Evolutionary conservation across 2,329 filamentous ascomycete genomes (phyloP).

Genomic region (Neopestalotiopsis sp.): DNA sequence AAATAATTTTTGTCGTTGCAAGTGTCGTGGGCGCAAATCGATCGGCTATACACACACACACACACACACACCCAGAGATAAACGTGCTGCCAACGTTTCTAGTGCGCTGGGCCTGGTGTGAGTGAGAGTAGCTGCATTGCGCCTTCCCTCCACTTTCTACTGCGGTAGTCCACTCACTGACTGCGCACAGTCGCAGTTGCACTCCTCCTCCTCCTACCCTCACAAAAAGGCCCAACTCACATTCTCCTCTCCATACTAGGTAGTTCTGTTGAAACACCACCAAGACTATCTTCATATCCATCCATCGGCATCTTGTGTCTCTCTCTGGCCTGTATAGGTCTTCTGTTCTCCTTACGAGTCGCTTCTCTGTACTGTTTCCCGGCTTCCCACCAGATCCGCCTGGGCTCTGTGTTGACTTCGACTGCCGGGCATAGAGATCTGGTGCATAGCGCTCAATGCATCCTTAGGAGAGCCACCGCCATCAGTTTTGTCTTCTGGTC

Average conservation of each 20-base stretch:
- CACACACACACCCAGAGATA: no score
- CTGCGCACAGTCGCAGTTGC: slow-evolving; percentile 35
- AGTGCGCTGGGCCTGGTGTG: neutral
- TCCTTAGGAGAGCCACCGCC: slow-evolving; percentile 38
- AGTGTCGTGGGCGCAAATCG: neutral
- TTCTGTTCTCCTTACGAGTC: slow-evolving; percentile 18
- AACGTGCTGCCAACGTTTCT: neutral
- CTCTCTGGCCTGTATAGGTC: slow-evolving; percentile 15
- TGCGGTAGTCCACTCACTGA: slow-evolving; percentile 1
- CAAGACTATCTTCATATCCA: slow-evolving; percentile 30
- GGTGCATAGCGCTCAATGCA: slow-evolving; percentile 35
- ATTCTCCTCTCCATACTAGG: slow-evolving; percentile 22
- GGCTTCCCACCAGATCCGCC: slow-evolving; percentile 17
- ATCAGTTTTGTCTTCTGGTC: slow-evolving; percentile 39
- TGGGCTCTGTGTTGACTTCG: slow-evolving; percentile 26
- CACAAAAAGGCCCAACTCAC: slow-evolving; percentile 27
- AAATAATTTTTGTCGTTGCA: neutral
- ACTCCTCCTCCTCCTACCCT: slow-evolving; percentile 38
- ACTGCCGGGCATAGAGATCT: slow-evolving; percentile 28
- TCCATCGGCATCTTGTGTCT: slow-evolving; percentile 25
- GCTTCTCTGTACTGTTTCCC: slow-evolving; percentile 14
- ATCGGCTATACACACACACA: neutral
- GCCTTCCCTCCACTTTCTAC: neutral
- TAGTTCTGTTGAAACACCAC: slow-evolving; percentile 29
- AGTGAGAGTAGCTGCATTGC: slow-evolving; percentile 4